These are phyloP conservation scores for Biscogniauxia marginata DNA, from an alignment of 2,329 filamentous ascomycete species.

Conservation along the genomic window DNA sequence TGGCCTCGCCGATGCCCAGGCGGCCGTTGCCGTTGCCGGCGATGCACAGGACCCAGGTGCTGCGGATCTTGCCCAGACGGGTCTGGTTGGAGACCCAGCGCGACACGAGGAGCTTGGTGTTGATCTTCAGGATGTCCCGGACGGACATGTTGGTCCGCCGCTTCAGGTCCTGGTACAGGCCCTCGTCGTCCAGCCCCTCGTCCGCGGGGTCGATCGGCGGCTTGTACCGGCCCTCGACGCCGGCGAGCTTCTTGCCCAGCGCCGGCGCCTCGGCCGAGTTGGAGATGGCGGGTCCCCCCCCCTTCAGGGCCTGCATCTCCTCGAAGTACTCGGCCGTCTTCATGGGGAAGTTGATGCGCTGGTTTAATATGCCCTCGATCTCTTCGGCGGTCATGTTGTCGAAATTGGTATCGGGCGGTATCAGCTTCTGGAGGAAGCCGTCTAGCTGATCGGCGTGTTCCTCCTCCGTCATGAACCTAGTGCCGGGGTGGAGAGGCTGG, in stretches of 20 bases:
- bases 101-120: constrained; percentile 69
- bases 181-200: constrained; percentile 49
- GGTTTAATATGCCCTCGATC: constrained; percentile 37
- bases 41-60: constrained; percentile 72
- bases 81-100: constrained; percentile 89
- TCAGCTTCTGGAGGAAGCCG: constrained; percentile 42
- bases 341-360: constrained; percentile 21
- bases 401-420: constrained; percentile 44
- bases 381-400: constrained; percentile 51
- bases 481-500: constrained; percentile 52
- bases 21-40: constrained; percentile 86
- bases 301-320: constrained; percentile 38
- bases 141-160: constrained; percentile 54
- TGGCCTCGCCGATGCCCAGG: constrained; percentile 86
- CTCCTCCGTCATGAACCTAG: constrained; percentile 60
- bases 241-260: constrained; percentile 51
- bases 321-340: constrained; percentile 26
- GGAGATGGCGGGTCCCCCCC: constrained; percentile 36
- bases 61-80: constrained; percentile 87
- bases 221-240: constrained; percentile 52
- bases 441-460: constrained; percentile 62
- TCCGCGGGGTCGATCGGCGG: constrained; percentile 49
- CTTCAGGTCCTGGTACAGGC: constrained; percentile 52
- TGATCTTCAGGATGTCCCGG: constrained; percentile 52
- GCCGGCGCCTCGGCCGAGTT: constrained; percentile 48